Conservation (phyloP, 139 green algal species). For the Trebouxia sp. region DNA sequence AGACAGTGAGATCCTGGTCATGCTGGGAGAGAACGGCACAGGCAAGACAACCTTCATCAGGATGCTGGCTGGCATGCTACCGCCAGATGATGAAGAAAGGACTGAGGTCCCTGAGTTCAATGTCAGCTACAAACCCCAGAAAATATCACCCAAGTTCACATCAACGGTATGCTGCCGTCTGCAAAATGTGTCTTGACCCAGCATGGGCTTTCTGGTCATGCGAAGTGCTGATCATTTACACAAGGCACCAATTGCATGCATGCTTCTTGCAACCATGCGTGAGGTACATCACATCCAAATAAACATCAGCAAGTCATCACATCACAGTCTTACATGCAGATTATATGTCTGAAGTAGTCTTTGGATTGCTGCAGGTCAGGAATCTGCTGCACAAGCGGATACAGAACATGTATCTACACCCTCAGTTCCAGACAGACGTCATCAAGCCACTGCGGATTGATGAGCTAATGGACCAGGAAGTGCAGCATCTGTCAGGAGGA, state of each 20-base stretch:
- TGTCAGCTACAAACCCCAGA: conserved; percentile 99
- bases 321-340: neutral
- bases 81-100: conserved; percentile 57
- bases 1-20: conserved; percentile 95
- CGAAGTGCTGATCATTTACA: no score
- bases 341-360: neutral
- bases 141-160: conserved; percentile 98
- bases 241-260: neutral
- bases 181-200: neutral
- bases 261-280: no score
- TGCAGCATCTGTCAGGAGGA: conserved; percentile 92
- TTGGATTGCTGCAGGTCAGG: conserved; percentile 59
- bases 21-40: conserved; percentile 98
- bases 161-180: conserved; percentile 54
- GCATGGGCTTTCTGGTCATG: no score
- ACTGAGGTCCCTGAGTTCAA: conserved; percentile 85
- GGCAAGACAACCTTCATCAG: conserved; percentile 99
- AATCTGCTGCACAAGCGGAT: conserved; percentile 96
- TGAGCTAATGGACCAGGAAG: conserved; percentile 85
- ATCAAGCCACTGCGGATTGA: conserved; percentile 94
- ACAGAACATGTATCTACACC: conserved; percentile 91
- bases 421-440: conserved; percentile 89
- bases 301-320: neutral
- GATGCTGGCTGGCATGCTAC: conserved; percentile 90
- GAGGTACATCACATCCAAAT: neutral